These are phyloP conservation scores for Actinomortierella wolfii DNA, from an alignment of 371 early-diverging fungal species.

Conservation along the genomic window DNA sequence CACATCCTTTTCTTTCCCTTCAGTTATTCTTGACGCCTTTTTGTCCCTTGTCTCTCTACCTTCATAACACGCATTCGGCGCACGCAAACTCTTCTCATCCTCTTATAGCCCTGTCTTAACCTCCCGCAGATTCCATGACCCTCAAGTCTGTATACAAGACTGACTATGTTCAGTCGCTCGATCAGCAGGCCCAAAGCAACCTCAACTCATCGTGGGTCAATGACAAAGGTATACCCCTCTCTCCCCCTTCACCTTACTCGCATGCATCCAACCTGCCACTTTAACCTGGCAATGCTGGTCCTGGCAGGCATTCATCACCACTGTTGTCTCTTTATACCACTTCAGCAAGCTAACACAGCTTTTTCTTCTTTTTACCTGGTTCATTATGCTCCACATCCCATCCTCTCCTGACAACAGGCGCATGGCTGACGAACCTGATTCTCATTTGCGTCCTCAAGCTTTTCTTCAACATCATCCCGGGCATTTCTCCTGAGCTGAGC, in stretches of 20 bases:
- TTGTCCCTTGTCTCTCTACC: background rate
- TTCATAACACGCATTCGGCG: background rate
- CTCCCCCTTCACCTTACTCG: background rate
- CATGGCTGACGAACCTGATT: constrained; percentile 85
- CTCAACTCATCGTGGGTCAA: constrained; percentile 75
- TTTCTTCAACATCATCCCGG: constrained; percentile 81
- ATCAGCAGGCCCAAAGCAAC: constrained; percentile 69
- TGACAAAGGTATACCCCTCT: constrained; percentile 56
- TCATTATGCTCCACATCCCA: background rate
- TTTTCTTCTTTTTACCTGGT: too few relatives aligned
- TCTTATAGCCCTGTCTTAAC: background rate
- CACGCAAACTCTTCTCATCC: background rate
- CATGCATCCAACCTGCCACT: background rate
- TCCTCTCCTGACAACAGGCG: too few relatives aligned
- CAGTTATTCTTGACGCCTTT: too few relatives aligned
- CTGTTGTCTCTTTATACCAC: too few relatives aligned
- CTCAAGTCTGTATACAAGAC: constrained; percentile 40
- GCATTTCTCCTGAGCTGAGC: constrained; percentile 84
- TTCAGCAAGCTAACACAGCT: too few relatives aligned
- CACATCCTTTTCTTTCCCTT: too few relatives aligned
- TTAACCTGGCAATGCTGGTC: too few relatives aligned
- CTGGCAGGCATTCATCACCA: too few relatives aligned
- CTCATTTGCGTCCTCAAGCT: constrained; percentile 75
- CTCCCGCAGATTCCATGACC: constrained; percentile 20
- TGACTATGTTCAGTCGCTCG: constrained; percentile 49